These are phyloP conservation scores for Solanum dulcamara DNA, from an alignment of 257 asterid species.

Conservation along the genomic window DNA sequence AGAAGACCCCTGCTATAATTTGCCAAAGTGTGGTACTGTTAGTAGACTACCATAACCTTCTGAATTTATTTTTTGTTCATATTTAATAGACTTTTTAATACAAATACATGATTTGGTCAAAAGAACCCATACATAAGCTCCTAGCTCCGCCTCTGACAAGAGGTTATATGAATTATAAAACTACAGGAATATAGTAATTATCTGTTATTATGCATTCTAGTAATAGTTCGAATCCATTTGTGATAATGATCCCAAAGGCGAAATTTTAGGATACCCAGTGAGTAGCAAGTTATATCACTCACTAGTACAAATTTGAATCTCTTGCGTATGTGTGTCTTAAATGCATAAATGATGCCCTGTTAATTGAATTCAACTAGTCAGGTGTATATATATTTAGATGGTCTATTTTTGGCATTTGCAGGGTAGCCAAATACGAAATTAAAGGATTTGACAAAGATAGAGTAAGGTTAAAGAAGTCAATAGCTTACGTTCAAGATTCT, in stretches of 20 bases:
- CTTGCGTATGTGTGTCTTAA: background rate
- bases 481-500: conserved; percentile 62
- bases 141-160: background rate
- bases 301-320: background rate
- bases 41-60: background rate
- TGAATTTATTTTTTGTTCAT: background rate
- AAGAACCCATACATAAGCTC: background rate
- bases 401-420: background rate
- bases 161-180: background rate
- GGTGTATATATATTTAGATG: background rate
- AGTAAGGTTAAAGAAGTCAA: background rate
- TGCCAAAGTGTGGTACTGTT: background rate
- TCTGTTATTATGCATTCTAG: background rate
- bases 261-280: background rate
- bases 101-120: background rate
- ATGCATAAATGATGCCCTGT: background rate
- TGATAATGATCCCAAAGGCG: background rate
- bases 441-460: background rate
- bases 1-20: background rate
- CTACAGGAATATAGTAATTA: background rate
- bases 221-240: background rate
- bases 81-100: background rate
- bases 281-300: background rate
- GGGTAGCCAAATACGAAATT: background rate
- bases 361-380: background rate